A percentile compares a stretch with the other conserved stretches of the same genome.
These are phyloP conservation scores for Clarireedia hainanense DNA, from an alignment of 2,329 filamentous ascomycete species.

Conservation along the genomic window DNA sequence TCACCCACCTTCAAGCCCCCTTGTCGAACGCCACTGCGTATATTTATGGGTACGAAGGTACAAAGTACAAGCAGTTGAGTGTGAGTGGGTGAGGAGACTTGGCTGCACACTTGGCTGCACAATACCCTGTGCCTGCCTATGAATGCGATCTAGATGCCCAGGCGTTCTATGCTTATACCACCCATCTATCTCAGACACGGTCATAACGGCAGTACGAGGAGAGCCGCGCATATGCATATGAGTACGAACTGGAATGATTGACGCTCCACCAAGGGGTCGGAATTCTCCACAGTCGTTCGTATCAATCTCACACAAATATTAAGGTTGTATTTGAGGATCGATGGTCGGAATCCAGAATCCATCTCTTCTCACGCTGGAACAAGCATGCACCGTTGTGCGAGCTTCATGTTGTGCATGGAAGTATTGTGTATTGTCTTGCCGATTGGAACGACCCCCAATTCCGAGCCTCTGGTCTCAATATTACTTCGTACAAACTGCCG, in stretches of 20 bases:
- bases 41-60: background rate
- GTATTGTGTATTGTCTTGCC: too few relatives aligned
- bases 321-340: background rate
- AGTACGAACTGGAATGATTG: too few relatives aligned
- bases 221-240: too few relatives aligned
- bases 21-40: constrained; percentile 4
- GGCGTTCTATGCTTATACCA: too few relatives aligned
- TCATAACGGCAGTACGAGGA: too few relatives aligned
- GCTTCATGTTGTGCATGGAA: too few relatives aligned
- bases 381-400: background rate
- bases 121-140: background rate
- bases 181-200: too few relatives aligned
- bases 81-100: too few relatives aligned
- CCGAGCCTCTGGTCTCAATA: too few relatives aligned
- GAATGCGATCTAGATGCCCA: background rate
- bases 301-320: background rate
- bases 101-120: background rate
- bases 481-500: too few relatives aligned
- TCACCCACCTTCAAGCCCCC: background rate
- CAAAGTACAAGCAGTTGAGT: too few relatives aligned
- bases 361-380: background rate
- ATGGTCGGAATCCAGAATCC: background rate
- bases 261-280: background rate
- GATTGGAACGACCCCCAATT: too few relatives aligned
- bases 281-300: constrained; percentile 3